Evolutionary conservation across 345 rosid genomes (phyloP), one percentile per base, ranked within the genome.

Genomic region (Psidium friedrichsthalianum): DNA sequence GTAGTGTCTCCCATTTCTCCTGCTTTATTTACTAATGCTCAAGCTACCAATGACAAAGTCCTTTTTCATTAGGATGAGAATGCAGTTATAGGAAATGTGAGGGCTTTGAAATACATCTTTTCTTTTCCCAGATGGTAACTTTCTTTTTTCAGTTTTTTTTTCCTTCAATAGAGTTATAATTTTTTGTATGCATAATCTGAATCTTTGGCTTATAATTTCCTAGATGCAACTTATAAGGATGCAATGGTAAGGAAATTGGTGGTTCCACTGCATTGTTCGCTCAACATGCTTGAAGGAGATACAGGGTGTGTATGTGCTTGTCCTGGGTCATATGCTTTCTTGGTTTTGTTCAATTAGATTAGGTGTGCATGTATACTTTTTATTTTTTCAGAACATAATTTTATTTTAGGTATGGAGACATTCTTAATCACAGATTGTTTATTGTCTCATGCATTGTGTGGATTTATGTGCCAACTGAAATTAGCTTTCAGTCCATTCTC

Each of bases 261-360:
- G 87, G 85, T 97, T 89, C 91, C 93, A 1, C 85, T 97, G 80
- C 90, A 87, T 49, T 95, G 99, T 88, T 95, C 98, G 24, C 93
- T 94, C 76, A 94, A 95, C 90, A 95, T 97, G 95, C 96, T 95
- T 85, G 96, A 95, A 92, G 99, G 99, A 87, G 99, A 95, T 90
- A 97, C 97, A 0, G 98, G 98, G 98, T 97, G 89, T 82, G 92
- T 56, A n/a, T 11, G 56, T 11, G 51, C 40, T 32, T 84, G 27
- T 42, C 32, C 76, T 42, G 74, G 74, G 42, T 61, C 74, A 61
- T 61, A 61, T 61, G 40, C 74, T 61, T 29, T 20, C 74, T 61
- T 61, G 0, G 42, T 14, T 61, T 27, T 29, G 11, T 27, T 29
- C 42, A 61, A 15, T 14, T 61, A 29, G 74, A 61, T 32, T 29